A percentile compares a stretch with the other conserved stretches of the same genome.
Conservation (phyloP, 176 grass and related monocot species). For the Secale cereale region DNA sequence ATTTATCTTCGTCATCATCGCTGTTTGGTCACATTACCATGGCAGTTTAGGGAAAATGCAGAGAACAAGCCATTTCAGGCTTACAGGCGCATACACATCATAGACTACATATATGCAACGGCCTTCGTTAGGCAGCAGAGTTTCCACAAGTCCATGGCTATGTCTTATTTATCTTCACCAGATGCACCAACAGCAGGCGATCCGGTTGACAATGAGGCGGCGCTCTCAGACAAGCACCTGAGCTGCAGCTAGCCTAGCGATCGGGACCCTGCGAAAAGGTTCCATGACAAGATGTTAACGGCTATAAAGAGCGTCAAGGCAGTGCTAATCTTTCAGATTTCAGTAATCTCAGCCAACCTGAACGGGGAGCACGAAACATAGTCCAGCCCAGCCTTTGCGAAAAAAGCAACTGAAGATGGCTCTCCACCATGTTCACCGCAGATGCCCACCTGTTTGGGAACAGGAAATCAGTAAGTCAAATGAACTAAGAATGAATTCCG, state of each 20-base stretch:
- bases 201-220: neutral
- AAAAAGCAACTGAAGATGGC: constrained; percentile 95
- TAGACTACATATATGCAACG: constrained; percentile 8
- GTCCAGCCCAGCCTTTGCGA: constrained; percentile 79
- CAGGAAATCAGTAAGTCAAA: neutral
- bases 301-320: neutral
- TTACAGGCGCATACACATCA: constrained; percentile 12
- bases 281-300: neutral
- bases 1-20: constrained; percentile 38
- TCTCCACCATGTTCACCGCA: constrained; percentile 99
- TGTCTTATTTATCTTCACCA: constrained; percentile 31
- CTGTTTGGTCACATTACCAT: constrained; percentile 38
- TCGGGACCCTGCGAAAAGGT: constrained; percentile 62
- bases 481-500: constrained; percentile 5
- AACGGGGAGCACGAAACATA: constrained; percentile 99
- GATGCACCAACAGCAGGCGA: constrained; percentile 43
- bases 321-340: neutral
- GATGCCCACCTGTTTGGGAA: constrained; percentile 67
- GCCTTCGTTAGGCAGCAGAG: constrained; percentile 22
- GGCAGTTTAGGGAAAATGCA: constrained; percentile 22
- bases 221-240: constrained; percentile 54
- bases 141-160: constrained; percentile 32
- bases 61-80: constrained; percentile 14
- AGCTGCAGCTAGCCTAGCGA: constrained; percentile 79
- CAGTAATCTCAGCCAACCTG: constrained; percentile 50